Conservation (phyloP, 108 stramenopile species). For the Aureococcus anophagefferens region DNA sequence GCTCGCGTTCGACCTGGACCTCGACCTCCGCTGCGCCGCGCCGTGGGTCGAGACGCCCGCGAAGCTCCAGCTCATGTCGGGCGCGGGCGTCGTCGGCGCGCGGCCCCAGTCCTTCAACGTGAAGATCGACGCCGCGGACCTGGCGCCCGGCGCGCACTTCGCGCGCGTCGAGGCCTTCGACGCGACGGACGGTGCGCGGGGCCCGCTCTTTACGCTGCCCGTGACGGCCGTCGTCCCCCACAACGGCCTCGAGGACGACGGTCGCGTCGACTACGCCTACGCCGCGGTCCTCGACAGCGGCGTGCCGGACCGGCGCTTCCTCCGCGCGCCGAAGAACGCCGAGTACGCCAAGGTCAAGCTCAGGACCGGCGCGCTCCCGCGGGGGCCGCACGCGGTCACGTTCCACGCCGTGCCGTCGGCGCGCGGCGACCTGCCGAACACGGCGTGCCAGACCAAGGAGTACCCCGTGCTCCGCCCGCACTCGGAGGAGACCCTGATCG, state of each 20-base stretch:
- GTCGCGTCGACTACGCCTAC: no score
- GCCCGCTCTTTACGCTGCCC: slow-evolving; percentile 4
- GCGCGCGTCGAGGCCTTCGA: background rate
- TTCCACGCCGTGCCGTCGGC: background rate
- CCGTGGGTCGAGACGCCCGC: background rate
- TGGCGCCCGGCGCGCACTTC: slow-evolving; percentile 1
- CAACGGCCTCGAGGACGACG: no score
- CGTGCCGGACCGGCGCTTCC: background rate
- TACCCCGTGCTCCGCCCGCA: background rate
- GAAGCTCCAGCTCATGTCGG: background rate
- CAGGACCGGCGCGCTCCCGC: background rate
- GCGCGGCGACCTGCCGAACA: background rate
- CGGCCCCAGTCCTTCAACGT: background rate
- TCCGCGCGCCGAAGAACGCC: background rate
- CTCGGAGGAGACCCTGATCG: background rate
- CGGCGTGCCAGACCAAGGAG: background rate
- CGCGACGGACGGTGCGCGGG: background rate
- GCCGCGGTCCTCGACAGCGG: background rate
- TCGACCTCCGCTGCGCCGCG: background rate
- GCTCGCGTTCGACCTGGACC: background rate
- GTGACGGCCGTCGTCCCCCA: background rate
- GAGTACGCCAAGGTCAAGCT: slow-evolving; percentile 3
- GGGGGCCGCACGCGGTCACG: background rate
- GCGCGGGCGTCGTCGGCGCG: background rate
- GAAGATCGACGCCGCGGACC: background rate